Base-by-base conservation (phyloP, 345 rosid species). In the Durio zibethinus region DNA sequence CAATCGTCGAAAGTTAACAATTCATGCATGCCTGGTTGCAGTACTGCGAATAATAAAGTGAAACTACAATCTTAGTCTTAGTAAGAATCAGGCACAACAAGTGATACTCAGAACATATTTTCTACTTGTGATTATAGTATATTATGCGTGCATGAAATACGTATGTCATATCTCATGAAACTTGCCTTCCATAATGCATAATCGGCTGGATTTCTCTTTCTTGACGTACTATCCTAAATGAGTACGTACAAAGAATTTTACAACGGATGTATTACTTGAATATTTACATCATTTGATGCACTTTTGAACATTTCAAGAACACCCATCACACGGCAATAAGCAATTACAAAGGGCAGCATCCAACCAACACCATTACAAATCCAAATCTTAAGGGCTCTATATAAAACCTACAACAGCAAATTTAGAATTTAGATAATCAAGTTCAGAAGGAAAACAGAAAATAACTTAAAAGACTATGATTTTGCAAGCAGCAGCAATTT, bases 121-220 rank as follows among this genome's bases (percentile, higher is more conserved):
- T 69, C 73, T 10, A 60, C 42, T 57, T 42, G 23, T 18, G 40
- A 63, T 11, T 33, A 35, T 31, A 48, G 36, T 31, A 5, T 31
- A 29, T 47, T 25, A 53, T n/a, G n/a, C n/a, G n/a, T 56, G 43
- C 35, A 80, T 23, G 59, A 54, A 18, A 16, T 45, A 47, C 23
- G 38, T 43, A 36, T 63, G 54, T 53, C 35, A 53, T 23, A 60
- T 15, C 33, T 52, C 27, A 11, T 23, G 21, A 36, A 62, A 43
- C 52, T 79, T 85, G 89, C 99, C 87, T 95, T 95, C 99, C 99
- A 95, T 57, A 95, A 84, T 77, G 97, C 97, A 85, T 93, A 95
- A 85, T 95, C 97, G 25, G 99, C 99, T 14, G 97, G 99, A 82
- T 93, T 88, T 81, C 82, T 90, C 89, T 93, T 95, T 83, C 98